Percentiles rank a stretch among this genome's conserved stretches.
These are phyloP conservation scores for Mortierella alpina DNA, from an alignment of 192 early-diverging fungal genomes.

Conservation along the genomic window DNA sequence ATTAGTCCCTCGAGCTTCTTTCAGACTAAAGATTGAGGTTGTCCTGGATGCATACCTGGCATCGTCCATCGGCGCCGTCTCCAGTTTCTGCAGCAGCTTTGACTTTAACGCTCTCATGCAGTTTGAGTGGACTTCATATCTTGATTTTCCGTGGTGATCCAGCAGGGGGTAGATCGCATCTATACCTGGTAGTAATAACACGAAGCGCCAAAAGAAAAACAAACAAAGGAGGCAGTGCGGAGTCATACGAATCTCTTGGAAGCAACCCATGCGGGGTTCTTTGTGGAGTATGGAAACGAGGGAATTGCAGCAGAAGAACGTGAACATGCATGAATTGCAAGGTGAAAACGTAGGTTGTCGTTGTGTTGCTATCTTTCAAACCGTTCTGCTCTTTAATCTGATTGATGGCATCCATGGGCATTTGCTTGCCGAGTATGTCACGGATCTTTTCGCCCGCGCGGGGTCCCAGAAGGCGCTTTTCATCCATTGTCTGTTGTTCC, in stretches of 20 bases:
- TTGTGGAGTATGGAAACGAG: background rate
- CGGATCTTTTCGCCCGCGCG: conserved; percentile 52
- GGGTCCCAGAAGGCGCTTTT: conserved; percentile 39
- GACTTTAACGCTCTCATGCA: conserved; percentile 61
- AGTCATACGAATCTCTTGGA: conserved; percentile 49
- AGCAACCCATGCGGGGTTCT: conserved; percentile 32
- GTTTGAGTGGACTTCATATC: conserved; percentile 58
- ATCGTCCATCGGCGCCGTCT: conserved; percentile 44
- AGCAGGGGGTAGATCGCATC: conserved; percentile 61
- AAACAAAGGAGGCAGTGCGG: background rate
- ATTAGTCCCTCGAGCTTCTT: background rate
- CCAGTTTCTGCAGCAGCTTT: conserved; percentile 55
- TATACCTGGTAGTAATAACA: conserved; percentile 53
- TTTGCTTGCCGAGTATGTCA: conserved; percentile 53
- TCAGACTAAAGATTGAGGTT: background rate
- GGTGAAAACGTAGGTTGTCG: background rate
- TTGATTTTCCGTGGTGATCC: conserved; percentile 58
- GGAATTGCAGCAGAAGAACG: background rate
- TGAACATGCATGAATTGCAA: background rate
- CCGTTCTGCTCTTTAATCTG: conserved; percentile 39
- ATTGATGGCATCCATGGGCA: conserved; percentile 27
- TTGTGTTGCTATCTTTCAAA: conserved; percentile 48
- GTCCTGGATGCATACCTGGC: conserved; percentile 21
- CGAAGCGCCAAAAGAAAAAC: background rate
- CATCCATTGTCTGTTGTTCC: conserved; percentile 25